Conservation (phyloP, 768 basidiomycete species). For the Collybiopsis confluens region DNA sequence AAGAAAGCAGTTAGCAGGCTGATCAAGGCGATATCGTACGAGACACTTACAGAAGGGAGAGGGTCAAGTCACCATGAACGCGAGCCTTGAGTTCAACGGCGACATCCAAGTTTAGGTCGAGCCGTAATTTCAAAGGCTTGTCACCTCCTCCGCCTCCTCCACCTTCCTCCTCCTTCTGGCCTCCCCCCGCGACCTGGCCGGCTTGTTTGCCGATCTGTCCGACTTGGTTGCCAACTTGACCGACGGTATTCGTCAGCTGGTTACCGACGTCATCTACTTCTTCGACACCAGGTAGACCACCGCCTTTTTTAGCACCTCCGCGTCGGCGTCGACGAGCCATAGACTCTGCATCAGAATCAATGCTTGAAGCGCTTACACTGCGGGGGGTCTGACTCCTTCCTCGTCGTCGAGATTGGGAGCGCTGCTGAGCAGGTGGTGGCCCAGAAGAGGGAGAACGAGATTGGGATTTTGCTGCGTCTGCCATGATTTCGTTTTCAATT, state of each 20-base stretch:
- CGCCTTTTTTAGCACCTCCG: slow-evolving; percentile 9
- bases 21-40: not conserved
- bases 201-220: slow-evolving; percentile 15
- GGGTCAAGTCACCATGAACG: slow-evolving; percentile 29
- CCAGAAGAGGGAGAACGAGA: slow-evolving; percentile 4
- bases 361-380: not conserved
- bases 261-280: slow-evolving; percentile 15
- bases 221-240: slow-evolving; percentile 12
- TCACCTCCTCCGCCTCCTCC: slow-evolving; percentile 9
- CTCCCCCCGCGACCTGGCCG: slow-evolving; percentile 16
- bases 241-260: slow-evolving; percentile 12
- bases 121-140: slow-evolving; percentile 23
- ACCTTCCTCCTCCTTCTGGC: slow-evolving; percentile 5
- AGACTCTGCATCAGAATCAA: slow-evolving; percentile 1
- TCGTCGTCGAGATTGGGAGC: slow-evolving; percentile 2
- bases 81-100: slow-evolving; percentile 29
- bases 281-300: slow-evolving; percentile 15
- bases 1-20: not conserved
- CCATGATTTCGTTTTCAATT: not conserved
- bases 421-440: not conserved
- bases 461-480: not conserved
- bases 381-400: not conserved
- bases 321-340: slow-evolving; percentile 12
- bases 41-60: slow-evolving; percentile 21
- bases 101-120: slow-evolving; percentile 30